phyloP scores from a whole-genome alignment of 2,329 filamentous ascomycete species.

The Venturia asperata region DNA sequence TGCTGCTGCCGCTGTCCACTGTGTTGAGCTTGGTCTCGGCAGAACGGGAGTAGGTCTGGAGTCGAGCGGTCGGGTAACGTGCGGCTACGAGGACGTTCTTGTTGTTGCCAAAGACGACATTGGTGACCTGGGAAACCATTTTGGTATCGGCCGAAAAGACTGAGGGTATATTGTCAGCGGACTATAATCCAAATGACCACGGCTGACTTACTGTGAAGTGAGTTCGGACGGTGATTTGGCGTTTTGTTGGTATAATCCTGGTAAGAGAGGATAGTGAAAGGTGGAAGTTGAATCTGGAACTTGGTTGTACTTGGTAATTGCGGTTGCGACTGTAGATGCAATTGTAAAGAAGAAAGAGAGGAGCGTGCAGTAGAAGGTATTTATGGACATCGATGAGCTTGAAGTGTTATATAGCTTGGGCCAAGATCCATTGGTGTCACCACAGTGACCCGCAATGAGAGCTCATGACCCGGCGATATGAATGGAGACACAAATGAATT shows the following conservation, averaged over 20 bases:
- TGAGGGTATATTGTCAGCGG: too few relatives aligned
- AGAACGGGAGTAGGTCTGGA: neutral
- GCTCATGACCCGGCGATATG: neutral
- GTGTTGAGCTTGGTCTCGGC: neutral
- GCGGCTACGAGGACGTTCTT: neutral
- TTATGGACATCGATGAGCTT: neutral
- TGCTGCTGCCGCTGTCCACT: neutral
- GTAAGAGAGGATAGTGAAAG: too few relatives aligned
- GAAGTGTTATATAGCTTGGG: neutral
- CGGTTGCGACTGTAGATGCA: neutral
- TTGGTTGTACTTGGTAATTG: too few relatives aligned
- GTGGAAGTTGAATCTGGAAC: too few relatives aligned
- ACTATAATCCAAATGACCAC: too few relatives aligned
- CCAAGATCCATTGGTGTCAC: constrained; percentile 3
- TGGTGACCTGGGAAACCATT: too few relatives aligned
- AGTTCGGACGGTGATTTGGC: too few relatives aligned
- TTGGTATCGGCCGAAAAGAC: too few relatives aligned
- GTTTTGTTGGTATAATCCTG: too few relatives aligned
- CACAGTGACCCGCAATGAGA: neutral
- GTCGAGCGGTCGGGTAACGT: neutral
- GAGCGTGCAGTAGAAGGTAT: neutral
- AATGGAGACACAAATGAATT: too few relatives aligned
- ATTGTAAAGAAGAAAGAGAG: neutral
- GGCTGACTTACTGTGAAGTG: too few relatives aligned
- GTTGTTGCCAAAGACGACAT: neutral